Conservation (phyloP, 192 early-diverging fungal genomes). For the Coemansia sp. region DNA sequence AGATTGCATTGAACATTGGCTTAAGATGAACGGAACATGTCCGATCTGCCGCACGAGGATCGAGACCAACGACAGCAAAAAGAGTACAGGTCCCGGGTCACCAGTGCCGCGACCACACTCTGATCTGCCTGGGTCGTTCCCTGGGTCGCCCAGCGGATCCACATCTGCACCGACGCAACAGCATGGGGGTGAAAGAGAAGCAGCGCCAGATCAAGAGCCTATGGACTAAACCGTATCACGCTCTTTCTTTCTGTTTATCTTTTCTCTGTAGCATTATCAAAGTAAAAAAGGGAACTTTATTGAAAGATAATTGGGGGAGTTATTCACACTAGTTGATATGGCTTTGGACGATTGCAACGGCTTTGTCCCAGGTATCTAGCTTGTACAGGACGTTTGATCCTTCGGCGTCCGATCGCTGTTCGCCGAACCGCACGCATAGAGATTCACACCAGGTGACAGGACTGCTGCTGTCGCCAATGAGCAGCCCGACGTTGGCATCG, state of each 20-base stretch:
- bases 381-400: constrained; percentile 4
- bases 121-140: constrained; percentile 51
- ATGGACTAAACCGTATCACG: constrained; percentile 17
- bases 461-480: constrained; percentile 28
- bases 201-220: constrained; percentile 26
- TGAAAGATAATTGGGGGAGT: no score
- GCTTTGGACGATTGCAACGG: not conserved
- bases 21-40: constrained; percentile 92
- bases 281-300: no score
- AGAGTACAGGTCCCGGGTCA: not conserved
- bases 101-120: constrained; percentile 29
- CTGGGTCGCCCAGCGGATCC: constrained; percentile 23
- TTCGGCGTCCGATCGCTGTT: constrained; percentile 1
- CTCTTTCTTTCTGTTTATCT: not conserved
- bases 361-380: constrained; percentile 16
- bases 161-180: constrained; percentile 9
- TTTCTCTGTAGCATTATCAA: constrained; percentile 3
- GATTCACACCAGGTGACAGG: constrained; percentile 39
- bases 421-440: constrained; percentile 26
- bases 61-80: constrained; percentile 16
- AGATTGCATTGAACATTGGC: constrained; percentile 88
- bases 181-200: not conserved
- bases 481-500: constrained; percentile 37
- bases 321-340: not conserved
- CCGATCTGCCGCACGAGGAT: constrained; percentile 76